Conservation (phyloP, 1,284 basidiomycete genomes). For the Amylostereum areolatum region DNA sequence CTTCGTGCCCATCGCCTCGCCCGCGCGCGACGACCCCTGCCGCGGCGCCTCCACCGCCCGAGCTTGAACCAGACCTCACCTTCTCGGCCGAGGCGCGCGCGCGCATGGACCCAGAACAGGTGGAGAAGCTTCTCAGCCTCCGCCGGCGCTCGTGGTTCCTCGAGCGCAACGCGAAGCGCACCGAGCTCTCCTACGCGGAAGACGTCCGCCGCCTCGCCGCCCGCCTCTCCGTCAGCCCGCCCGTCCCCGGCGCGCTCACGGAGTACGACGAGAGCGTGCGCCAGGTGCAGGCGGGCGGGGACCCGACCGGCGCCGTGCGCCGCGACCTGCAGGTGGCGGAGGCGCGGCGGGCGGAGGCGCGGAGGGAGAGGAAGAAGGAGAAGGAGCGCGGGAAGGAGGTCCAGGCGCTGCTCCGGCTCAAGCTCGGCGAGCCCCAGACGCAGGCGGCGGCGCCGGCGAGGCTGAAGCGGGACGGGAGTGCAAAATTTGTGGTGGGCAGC, state of each 20-base stretch:
- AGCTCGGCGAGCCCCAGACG: conserved; percentile 23
- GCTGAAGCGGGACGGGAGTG: conserved; percentile 6
- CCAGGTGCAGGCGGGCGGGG: conserved; percentile 1
- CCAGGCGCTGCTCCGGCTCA: conserved; percentile 42
- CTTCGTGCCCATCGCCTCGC: conserved; percentile 29
- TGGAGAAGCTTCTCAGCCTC: conserved; percentile 10
- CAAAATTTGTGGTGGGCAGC: conserved; percentile 26
- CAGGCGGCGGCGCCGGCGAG: conserved; percentile 15
- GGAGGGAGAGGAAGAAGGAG: conserved; percentile 38
- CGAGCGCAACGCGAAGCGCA: conserved; percentile 16
- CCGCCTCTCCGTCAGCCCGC: conserved; percentile 10
- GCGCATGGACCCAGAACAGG: conserved; percentile 8
- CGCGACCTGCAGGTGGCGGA: conserved; percentile 31
- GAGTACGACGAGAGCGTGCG: conserved; percentile 12
- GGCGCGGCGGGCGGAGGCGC: conserved; percentile 37
- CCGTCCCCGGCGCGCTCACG: conserved; percentile 12
- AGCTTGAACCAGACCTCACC: conserved; percentile 10
- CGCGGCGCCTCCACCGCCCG: conserved; percentile 3
- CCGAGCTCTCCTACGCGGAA: conserved; percentile 10
- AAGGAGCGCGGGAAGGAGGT: conserved; percentile 48
- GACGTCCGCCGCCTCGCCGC: conserved; percentile 11
- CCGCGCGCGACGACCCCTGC: conserved; percentile 27
- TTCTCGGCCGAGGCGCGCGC: conserved; percentile 7
- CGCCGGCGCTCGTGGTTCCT: conserved; percentile 11
- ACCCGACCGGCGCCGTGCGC: conserved; percentile 9